Evolutionary conservation across 1,284 basidiomycete species (phyloP).

Genomic region (Neolentinus lepideus): DNA sequence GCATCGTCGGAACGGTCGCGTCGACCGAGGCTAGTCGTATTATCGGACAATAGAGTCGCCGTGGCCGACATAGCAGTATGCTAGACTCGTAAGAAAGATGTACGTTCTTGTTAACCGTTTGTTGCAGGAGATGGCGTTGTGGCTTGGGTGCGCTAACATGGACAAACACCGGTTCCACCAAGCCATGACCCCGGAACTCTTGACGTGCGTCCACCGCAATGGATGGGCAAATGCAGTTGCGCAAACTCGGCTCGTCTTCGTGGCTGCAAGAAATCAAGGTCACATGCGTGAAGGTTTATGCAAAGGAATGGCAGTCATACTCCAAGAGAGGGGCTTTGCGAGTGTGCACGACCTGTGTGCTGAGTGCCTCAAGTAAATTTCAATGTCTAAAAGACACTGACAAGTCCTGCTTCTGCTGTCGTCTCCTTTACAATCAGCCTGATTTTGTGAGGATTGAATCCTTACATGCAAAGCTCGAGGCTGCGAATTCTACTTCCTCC

Average conservation of each 20-base stretch:
- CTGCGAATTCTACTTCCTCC: background rate
- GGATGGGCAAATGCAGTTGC: too few species aligned
- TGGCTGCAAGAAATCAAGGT: too few species aligned
- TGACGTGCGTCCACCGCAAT: too few species aligned
- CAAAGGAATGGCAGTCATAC: conserved; percentile 28
- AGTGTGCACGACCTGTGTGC: background rate
- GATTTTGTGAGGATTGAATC: conserved; percentile 11
- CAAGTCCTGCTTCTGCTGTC: conserved; percentile 11
- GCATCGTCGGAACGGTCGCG: background rate
- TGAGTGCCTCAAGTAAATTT: conserved; percentile 15
- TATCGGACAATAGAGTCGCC: background rate
- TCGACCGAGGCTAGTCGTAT: background rate
- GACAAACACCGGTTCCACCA: background rate
- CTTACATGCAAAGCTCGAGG: conserved; percentile 1
- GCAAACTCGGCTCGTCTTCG: too few species aligned
- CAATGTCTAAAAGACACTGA: conserved; percentile 11
- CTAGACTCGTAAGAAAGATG: background rate
- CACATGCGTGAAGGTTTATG: conserved; percentile 21
- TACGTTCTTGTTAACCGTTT: background rate
- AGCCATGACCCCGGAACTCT: too few species aligned
- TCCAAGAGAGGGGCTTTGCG: conserved; percentile 20
- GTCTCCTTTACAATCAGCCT: conserved; percentile 15
- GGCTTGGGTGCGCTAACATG: background rate
- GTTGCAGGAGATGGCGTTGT: background rate
- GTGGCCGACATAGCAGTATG: background rate